A percentile compares a stretch with the other conserved stretches of the same genome.
These are phyloP conservation scores for Sugiyamaella floridensis DNA, from an alignment of 805 yeast species.

Conservation along the genomic window DNA sequence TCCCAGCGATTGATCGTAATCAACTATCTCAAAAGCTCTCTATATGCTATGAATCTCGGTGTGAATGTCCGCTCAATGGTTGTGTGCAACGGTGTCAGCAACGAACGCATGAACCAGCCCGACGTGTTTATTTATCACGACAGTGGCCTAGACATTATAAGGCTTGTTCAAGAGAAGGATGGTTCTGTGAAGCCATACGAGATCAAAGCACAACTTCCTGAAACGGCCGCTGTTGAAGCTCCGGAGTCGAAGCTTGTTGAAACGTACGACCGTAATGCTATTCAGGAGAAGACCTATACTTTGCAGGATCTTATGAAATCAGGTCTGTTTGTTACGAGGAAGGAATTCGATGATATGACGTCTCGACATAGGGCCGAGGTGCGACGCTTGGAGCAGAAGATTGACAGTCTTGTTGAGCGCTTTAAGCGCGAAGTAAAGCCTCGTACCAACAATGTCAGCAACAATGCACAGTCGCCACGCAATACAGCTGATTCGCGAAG, in stretches of 20 bases:
- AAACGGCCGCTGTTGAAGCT: neutral
- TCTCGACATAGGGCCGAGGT: slow-evolving; percentile 4
- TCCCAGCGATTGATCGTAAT: neutral
- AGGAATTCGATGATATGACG: slow-evolving; percentile 6
- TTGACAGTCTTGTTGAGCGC: slow-evolving; percentile 2
- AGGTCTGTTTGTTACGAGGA: slow-evolving; percentile 15
- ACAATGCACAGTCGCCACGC: too few relatives aligned
- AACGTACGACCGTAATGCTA: slow-evolving; percentile 10
- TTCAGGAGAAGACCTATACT: slow-evolving; percentile 9
- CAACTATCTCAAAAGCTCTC: neutral
- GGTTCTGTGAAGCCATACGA: neutral
- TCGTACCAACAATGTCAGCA: too few relatives aligned
- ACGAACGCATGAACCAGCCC: neutral
- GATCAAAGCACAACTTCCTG: neutral
- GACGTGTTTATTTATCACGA: neutral
- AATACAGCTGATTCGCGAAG: neutral
- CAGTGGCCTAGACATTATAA: neutral
- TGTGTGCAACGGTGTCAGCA: neutral
- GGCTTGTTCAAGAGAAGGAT: neutral
- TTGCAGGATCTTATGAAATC: slow-evolving; percentile 9
- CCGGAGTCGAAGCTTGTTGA: slow-evolving; percentile 3
- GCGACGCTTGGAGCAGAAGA: slow-evolving; percentile 7
- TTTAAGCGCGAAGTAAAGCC: slow-evolving; percentile 1
- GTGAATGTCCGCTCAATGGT: neutral
- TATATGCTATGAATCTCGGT: neutral